Conservation (phyloP, 371 early-diverging fungal genomes). For the Rhizomucor pusillus region DNA sequence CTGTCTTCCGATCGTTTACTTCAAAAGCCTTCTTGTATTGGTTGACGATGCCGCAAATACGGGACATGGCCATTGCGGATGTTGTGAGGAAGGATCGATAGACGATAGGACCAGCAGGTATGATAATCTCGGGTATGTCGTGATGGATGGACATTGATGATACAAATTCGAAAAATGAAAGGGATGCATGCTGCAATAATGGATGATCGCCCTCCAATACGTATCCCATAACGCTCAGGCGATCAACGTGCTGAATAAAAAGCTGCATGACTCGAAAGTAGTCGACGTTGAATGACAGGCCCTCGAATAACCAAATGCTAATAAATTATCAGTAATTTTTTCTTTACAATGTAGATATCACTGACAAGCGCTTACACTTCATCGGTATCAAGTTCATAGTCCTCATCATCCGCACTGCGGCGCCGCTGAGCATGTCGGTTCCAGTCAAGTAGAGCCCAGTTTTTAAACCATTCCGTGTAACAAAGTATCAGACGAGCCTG, state of each 20-base stretch:
- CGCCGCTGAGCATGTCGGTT: slow-evolving; percentile 26
- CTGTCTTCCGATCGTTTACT: slow-evolving; percentile 25
- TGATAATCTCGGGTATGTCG: slow-evolving; percentile 49
- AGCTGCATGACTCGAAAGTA: slow-evolving; percentile 48
- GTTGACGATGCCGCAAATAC: slow-evolving; percentile 57
- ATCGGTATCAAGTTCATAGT: slow-evolving; percentile 20
- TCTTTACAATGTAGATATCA: background rate
- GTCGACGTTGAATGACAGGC: slow-evolving; percentile 45
- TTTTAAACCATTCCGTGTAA: slow-evolving; percentile 42
- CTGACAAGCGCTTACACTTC: slow-evolving; percentile 28
- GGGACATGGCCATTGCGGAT: slow-evolving; percentile 49
- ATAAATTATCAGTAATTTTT: slow-evolving; percentile 6
- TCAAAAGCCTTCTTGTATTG: slow-evolving; percentile 46
- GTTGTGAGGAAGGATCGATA: slow-evolving; percentile 52
- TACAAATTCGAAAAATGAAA: slow-evolving; percentile 58
- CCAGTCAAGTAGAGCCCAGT: slow-evolving; percentile 56
- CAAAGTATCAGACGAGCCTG: slow-evolving; percentile 45
- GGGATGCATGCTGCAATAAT: slow-evolving; percentile 50
- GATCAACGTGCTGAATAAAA: slow-evolving; percentile 50
- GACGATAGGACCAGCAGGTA: slow-evolving; percentile 51
- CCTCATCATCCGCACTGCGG: slow-evolving; percentile 9
- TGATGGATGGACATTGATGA: slow-evolving; percentile 41
- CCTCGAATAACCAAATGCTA: slow-evolving; percentile 44
- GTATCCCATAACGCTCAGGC: slow-evolving; percentile 35
- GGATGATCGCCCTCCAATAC: slow-evolving; percentile 45